A percentile compares a stretch with the other conserved stretches of the same genome.
Evolutionary conservation across 176 grass and related monocot species (phyloP).

Genomic region (Ampelocalamus luodianensis): DNA sequence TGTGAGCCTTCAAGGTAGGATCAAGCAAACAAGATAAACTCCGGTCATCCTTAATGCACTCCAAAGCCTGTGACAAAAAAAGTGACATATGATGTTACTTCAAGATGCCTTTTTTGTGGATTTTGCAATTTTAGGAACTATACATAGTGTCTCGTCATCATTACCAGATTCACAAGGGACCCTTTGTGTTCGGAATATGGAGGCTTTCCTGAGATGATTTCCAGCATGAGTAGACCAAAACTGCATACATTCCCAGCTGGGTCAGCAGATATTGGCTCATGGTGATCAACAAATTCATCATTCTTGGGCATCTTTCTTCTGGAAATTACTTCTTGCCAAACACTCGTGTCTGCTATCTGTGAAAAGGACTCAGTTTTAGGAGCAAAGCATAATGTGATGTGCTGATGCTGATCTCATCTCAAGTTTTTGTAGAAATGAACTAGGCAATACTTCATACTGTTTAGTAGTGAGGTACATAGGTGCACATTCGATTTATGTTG

Average conservation of each 20-base stretch:
- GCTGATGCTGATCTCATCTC: background rate
- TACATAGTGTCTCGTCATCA: background rate
- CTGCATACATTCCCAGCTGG: conserved; percentile 85
- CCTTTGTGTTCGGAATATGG: conserved; percentile 66
- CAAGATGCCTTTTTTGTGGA: conserved; percentile 24
- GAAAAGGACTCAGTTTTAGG: conserved; percentile 30
- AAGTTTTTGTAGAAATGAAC: background rate
- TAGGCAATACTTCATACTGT: conserved; percentile 18
- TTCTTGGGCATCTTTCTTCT: conserved; percentile 61
- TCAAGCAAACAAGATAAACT: conserved; percentile 71
- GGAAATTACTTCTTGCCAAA: conserved; percentile 76
- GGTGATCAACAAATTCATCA: conserved; percentile 46
- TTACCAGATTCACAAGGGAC: conserved; percentile 79
- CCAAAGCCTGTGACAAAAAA: conserved; percentile 63
- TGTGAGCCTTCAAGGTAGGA: conserved; percentile 68
- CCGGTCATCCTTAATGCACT: conserved; percentile 65
- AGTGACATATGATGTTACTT: conserved; percentile 35
- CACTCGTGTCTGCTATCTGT: conserved; percentile 77
- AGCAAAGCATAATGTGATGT: background rate
- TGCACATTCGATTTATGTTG: background rate
- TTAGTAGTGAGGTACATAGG: background rate
- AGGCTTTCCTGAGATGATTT: conserved; percentile 92
- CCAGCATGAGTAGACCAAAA: conserved; percentile 88
- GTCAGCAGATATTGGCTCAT: conserved; percentile 59
- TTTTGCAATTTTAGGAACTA: conserved; percentile 36